Evolutionary conservation across 2,329 filamentous ascomycete genomes (phyloP).

Genomic region (Alternaria tenuissima): DNA sequence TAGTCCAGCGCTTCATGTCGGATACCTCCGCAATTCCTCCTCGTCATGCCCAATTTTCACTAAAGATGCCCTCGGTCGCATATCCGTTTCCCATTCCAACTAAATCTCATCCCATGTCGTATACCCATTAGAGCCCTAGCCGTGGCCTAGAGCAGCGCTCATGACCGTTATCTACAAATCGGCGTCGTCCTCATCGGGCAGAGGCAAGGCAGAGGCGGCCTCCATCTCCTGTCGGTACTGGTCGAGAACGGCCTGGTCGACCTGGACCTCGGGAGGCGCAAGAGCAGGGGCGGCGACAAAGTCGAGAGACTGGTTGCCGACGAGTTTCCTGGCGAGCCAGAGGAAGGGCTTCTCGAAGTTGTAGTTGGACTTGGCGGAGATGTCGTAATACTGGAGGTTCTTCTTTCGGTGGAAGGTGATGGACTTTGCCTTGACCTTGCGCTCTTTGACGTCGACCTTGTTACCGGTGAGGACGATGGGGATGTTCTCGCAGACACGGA

Average conservation of each 20-base stretch:
- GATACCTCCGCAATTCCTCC: conserved; percentile 32
- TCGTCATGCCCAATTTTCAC: conserved; percentile 35
- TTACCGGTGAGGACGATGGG: conserved; percentile 98
- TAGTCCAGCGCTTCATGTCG: conserved; percentile 41
- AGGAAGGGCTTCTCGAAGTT: conserved; percentile 99
- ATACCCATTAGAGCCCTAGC: conserved; percentile 37
- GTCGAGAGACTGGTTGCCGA: conserved; percentile 89
- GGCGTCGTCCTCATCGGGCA: conserved; percentile 93
- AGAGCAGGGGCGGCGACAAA: conserved; percentile 96
- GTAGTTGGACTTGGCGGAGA: conserved; percentile 99
- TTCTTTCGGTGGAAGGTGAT: conserved; percentile 99
- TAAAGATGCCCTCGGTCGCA: conserved; percentile 37
- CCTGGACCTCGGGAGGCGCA: conserved; percentile 88
- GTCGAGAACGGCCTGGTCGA: conserved; percentile 82
- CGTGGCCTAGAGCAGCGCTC: conserved; percentile 27
- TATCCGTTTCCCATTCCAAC: conserved; percentile 29
- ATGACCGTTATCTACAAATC: conserved; percentile 58
- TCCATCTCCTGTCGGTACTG: conserved; percentile 91
- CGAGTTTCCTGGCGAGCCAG: conserved; percentile 98
- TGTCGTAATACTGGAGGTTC: conserved; percentile 99
- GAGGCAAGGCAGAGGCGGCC: conserved; percentile 76
- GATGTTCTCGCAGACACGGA: conserved; percentile 99
- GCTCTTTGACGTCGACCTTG: conserved; percentile 99
- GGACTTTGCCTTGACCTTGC: conserved; percentile 99
- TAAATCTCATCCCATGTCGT: conserved; percentile 41